A percentile compares a stretch with the other conserved stretches of the same genome.
These are phyloP conservation scores for Claviceps cyperi DNA, from an alignment of 2,329 filamentous ascomycete genomes.

Conservation along the genomic window DNA sequence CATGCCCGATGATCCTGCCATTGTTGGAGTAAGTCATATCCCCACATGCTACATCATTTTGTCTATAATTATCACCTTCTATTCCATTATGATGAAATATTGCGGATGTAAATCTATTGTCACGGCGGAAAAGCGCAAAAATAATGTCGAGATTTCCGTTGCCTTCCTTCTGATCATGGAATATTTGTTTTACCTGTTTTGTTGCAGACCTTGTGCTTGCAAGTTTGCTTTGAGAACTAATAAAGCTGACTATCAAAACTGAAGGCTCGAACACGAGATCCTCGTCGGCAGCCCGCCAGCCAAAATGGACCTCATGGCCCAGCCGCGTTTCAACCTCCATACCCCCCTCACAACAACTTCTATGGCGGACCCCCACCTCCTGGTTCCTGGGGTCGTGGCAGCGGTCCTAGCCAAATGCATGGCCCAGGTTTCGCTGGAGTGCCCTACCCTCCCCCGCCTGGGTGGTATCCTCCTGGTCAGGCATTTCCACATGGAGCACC, in stretches of 20 bases:
- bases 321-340: conserved; percentile 28
- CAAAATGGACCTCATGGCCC: conserved; percentile 18
- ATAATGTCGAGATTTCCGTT: conserved; percentile 98
- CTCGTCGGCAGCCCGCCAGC: conserved; percentile 16
- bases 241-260: conserved; percentile 11
- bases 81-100: conserved; percentile 71
- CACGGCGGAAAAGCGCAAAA: conserved; percentile 83
- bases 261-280: conserved; percentile 27
- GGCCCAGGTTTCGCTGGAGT: conserved; percentile 51
- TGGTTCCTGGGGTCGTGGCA: conserved; percentile 39
- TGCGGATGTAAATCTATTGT: conserved; percentile 85
- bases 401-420: conserved; percentile 40
- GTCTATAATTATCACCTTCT: conserved; percentile 3
- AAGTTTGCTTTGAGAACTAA: background rate
- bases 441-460: conserved; percentile 63
- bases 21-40: conserved; percentile 72
- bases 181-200: conserved; percentile 7
- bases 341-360: conserved; percentile 28
- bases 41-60: background rate
- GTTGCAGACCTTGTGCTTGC: background rate
- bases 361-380: conserved; percentile 37
- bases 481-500: conserved; percentile 46
- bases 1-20: conserved; percentile 88
- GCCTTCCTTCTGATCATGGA: conserved; percentile 90
- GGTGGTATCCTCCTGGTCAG: conserved; percentile 68